Evolutionary conservation across 768 basidiomycete species (phyloP).

Genomic region (Naganishia onofrii): DNA sequence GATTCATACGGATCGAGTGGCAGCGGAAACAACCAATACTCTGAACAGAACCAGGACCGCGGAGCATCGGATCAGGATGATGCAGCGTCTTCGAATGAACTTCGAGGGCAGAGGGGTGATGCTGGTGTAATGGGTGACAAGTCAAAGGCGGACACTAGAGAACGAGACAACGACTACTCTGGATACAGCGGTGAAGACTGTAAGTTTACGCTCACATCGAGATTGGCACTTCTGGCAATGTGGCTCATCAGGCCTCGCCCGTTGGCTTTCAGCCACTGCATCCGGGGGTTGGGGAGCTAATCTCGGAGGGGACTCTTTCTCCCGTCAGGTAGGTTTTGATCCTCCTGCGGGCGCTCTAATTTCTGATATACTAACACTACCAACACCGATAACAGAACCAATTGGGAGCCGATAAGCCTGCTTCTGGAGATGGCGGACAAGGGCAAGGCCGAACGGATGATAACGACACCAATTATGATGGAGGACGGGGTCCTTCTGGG

Average conservation of each 20-base stretch:
- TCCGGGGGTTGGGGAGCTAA: conserved; percentile 29
- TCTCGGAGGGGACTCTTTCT: conserved; percentile 26
- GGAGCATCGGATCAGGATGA: not conserved
- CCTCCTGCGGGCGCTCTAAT: not conserved
- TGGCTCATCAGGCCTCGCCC: not conserved
- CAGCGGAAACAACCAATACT: conserved; percentile 10
- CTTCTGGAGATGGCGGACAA: not conserved
- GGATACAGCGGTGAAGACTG: conserved; percentile 27
- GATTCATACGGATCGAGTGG: conserved; percentile 2
- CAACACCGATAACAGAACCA: conserved; percentile 8
- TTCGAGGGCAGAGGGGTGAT: not conserved
- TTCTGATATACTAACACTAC: not conserved
- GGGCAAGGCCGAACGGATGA: conserved; percentile 4
- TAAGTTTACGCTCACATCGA: not conserved
- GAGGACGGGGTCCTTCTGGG: not conserved
- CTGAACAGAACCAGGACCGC: conserved; percentile 5
- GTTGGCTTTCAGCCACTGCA: conserved; percentile 12
- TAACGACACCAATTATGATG: conserved; percentile 19
- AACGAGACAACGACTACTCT: conserved; percentile 15
- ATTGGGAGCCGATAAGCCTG: conserved; percentile 23
- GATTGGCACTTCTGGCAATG: not conserved
- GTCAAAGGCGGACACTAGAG: not conserved
- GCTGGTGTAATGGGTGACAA: conserved; percentile 9
- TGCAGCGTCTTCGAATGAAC: too few relatives aligned
- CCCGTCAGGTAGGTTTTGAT: conserved; percentile 6